Evolutionary conservation across 768 basidiomycete genomes (phyloP).

Genomic region (Tulasnella sp.): DNA sequence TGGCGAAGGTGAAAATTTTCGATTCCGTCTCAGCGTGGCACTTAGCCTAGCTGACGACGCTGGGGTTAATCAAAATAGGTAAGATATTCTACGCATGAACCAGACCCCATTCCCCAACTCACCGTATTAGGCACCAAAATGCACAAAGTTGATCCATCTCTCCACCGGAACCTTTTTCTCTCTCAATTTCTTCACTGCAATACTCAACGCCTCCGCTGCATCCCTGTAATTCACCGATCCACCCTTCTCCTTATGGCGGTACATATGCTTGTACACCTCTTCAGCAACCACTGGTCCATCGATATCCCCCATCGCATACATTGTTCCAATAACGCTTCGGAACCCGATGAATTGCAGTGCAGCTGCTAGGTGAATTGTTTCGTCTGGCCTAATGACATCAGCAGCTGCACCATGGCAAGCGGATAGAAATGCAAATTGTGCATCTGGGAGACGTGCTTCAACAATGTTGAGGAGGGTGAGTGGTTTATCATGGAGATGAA

Average conservation of each 20-base stretch:
- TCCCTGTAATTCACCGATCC: background rate
- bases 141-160: constrained; percentile 5
- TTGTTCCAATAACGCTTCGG: constrained; percentile 10
- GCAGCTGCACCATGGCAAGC: constrained; percentile 4
- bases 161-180: background rate
- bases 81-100: no score
- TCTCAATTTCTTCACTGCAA: constrained; percentile 2
- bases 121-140: background rate
- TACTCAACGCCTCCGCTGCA: background rate
- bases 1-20: no score
- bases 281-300: constrained; percentile 4
- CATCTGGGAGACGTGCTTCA: background rate
- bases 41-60: no score
- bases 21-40: no score
- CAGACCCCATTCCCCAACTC: no score
- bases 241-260: background rate
- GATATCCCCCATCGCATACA: constrained; percentile 6
- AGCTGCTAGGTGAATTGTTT: constrained; percentile 10
- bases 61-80: no score
- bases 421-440: constrained; percentile 7
- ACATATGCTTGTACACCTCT: constrained; percentile 4
- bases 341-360: constrained; percentile 6
- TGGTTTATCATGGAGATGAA: constrained; percentile 2
- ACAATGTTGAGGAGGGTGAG: constrained; percentile 4
- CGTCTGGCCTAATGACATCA: background rate